These are phyloP conservation scores for Stenocarpella maydis DNA, from an alignment of 2,329 filamentous ascomycete genomes.

Conservation along the genomic window DNA sequence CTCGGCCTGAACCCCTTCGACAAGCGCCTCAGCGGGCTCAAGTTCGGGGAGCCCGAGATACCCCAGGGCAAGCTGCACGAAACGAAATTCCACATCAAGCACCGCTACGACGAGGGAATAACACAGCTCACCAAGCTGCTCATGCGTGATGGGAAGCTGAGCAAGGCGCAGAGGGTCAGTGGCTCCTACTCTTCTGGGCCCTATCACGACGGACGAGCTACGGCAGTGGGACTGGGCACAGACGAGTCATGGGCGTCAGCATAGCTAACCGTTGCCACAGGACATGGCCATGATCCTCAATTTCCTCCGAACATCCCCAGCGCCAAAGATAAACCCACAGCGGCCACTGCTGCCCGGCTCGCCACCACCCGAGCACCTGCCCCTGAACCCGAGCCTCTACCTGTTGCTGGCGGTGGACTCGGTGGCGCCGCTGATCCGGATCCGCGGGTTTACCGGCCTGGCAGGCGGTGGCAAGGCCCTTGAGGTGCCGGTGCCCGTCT, in stretches of 20 bases:
- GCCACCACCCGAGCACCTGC: slow-evolving; percentile 80
- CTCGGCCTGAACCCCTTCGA: slow-evolving; percentile 46
- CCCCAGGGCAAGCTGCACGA: slow-evolving; percentile 59
- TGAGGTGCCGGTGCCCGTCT: slow-evolving; percentile 82
- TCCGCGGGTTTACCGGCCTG: slow-evolving; percentile 77
- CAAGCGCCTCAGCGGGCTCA: slow-evolving; percentile 64
- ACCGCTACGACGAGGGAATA: slow-evolving; percentile 86
- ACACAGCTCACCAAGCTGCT: slow-evolving; percentile 88
- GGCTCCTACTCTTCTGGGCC: slow-evolving; percentile 31
- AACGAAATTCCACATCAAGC: slow-evolving; percentile 70
- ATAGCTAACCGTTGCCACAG: slow-evolving; percentile 53
- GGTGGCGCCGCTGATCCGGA: slow-evolving; percentile 85
- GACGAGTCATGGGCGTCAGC: not conserved
- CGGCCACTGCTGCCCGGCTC: slow-evolving; percentile 78
- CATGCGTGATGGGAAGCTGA: slow-evolving; percentile 92
- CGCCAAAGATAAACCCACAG: slow-evolving; percentile 76
- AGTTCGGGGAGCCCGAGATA: slow-evolving; percentile 76
- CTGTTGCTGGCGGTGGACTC: slow-evolving; percentile 91
- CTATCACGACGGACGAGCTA: slow-evolving; percentile 5
- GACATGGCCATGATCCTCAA: slow-evolving; percentile 87
- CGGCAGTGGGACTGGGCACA: no score
- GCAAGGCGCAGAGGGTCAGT: slow-evolving; percentile 84
- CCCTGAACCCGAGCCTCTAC: slow-evolving; percentile 89
- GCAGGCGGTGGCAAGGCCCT: slow-evolving; percentile 87
- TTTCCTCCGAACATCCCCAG: slow-evolving; percentile 82